Evolutionary conservation across 1,284 basidiomycete genomes (phyloP).

Genomic region (Cryptococcus jaspeensis): DNA sequence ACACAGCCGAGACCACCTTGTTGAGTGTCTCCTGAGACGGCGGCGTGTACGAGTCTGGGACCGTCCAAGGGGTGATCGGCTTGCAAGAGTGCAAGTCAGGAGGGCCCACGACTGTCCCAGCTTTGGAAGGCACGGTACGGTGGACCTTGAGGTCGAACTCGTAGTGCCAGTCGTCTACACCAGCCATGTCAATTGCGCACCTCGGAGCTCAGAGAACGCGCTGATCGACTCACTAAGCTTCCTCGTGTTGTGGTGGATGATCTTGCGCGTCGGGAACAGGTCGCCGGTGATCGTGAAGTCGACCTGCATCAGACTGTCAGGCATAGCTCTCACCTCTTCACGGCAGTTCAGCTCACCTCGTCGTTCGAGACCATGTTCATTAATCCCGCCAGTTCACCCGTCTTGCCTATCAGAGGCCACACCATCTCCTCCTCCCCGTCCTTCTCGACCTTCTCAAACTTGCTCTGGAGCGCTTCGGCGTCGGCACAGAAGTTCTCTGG

Average conservation of each 20-base stretch:
- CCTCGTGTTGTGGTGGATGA: constrained; percentile 39
- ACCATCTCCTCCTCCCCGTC: constrained; percentile 40
- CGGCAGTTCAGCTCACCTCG: constrained; percentile 18
- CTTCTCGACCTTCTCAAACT: constrained; percentile 55
- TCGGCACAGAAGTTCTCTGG: constrained; percentile 65
- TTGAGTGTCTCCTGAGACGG: background rate
- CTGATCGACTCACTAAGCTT: constrained; percentile 30
- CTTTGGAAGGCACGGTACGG: background rate
- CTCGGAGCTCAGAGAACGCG: background rate
- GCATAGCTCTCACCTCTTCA: background rate
- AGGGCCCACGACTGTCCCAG: background rate
- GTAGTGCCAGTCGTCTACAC: constrained; percentile 39
- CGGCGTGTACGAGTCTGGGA: too few relatives aligned
- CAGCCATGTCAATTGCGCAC: constrained; percentile 6
- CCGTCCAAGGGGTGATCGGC: constrained; percentile 6
- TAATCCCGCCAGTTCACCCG: constrained; percentile 40
- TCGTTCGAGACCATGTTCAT: constrained; percentile 41
- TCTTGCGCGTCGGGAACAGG: constrained; percentile 25
- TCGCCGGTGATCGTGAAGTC: constrained; percentile 34
- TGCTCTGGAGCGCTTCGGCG: constrained; percentile 63
- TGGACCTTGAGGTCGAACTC: constrained; percentile 35
- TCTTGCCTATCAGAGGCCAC: constrained; percentile 35
- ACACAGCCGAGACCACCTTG: constrained; percentile 4
- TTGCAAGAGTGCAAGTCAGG: background rate
- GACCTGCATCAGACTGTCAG: constrained; percentile 16